phyloP scores from a whole-genome alignment of 306 rosid genomes.

The Canavalia gladiata region DNA sequence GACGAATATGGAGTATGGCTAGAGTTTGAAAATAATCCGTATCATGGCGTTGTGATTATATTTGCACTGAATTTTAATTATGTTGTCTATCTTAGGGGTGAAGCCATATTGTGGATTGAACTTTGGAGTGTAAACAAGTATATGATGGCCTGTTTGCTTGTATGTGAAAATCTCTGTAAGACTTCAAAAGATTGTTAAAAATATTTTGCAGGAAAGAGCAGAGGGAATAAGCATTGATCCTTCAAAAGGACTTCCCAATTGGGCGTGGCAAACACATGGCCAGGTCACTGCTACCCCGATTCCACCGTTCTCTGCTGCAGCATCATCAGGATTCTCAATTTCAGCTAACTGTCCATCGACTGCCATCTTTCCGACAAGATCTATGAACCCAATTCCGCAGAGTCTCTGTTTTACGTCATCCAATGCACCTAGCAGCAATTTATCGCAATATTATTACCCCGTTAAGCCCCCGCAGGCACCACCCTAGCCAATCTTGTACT shows the following conservation, averaged over 20 bases:
- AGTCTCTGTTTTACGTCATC: constrained; percentile 65
- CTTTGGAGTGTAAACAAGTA: not conserved
- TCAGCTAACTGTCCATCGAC: constrained; percentile 67
- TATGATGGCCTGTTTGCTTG: not conserved
- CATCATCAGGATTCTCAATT: constrained; percentile 99
- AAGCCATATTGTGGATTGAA: not conserved
- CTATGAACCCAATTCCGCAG: constrained; percentile 54
- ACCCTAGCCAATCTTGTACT: constrained; percentile 47
- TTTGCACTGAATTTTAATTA: constrained; percentile 8
- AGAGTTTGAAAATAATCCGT: constrained; percentile 6
- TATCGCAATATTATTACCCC: constrained; percentile 62
- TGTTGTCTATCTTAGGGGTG: not conserved
- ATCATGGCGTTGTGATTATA: constrained; percentile 11
- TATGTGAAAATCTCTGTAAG: not conserved
- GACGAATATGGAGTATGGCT: constrained; percentile 18
- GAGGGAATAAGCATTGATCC: constrained; percentile 66
- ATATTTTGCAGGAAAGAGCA: constrained; percentile 73
- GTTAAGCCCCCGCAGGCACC: constrained; percentile 64
- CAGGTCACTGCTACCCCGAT: constrained; percentile 67
- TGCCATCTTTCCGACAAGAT: constrained; percentile 60
- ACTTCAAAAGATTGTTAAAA: constrained; percentile 8
- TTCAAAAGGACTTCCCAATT: constrained; percentile 67
- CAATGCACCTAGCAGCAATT: constrained; percentile 44
- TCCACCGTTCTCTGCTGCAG: constrained; percentile 88
- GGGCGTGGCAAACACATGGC: constrained; percentile 87